These are phyloP conservation scores for Ricinus communis DNA, from an alignment of 345 rosid genomes.

Conservation along the genomic window DNA sequence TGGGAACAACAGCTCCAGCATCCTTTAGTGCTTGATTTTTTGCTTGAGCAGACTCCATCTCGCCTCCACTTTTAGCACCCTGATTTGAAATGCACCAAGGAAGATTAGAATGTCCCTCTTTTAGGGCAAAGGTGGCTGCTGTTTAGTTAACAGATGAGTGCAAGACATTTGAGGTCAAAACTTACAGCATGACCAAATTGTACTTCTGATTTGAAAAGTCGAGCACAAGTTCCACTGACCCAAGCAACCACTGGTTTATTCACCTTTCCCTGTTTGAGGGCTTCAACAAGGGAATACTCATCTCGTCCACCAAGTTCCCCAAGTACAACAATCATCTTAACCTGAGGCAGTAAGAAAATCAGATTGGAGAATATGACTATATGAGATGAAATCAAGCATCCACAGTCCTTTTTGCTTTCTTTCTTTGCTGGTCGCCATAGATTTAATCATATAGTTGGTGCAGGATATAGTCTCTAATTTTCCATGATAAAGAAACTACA, in stretches of 20 bases:
- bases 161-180: constrained; percentile 20
- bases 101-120: constrained; percentile 12
- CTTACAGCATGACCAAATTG: constrained; percentile 99
- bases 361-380: constrained; percentile 6
- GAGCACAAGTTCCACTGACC: constrained; percentile 99
- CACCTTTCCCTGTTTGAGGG: constrained; percentile 88
- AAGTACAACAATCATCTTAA: constrained; percentile 92
- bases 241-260: constrained; percentile 95
- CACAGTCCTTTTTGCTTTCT: neutral
- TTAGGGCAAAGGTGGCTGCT: neutral
- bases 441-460: no score
- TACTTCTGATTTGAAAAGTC: constrained; percentile 94
- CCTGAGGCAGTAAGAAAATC: constrained; percentile 38
- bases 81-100: constrained; percentile 32
- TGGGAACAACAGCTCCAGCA: constrained; percentile 92
- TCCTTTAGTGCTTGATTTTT: constrained; percentile 91
- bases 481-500: neutral
- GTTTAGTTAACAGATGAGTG: constrained; percentile 4
- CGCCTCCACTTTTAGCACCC: constrained; percentile 99
- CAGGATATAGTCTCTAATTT: no score
- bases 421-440: no score
- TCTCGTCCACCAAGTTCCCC: constrained; percentile 98
- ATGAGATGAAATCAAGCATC: neutral
- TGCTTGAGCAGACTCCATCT: constrained; percentile 97
- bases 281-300: constrained; percentile 95